These are phyloP conservation scores for Fusarium palustre DNA, from an alignment of 2,329 filamentous ascomycete genomes.

Conservation along the genomic window DNA sequence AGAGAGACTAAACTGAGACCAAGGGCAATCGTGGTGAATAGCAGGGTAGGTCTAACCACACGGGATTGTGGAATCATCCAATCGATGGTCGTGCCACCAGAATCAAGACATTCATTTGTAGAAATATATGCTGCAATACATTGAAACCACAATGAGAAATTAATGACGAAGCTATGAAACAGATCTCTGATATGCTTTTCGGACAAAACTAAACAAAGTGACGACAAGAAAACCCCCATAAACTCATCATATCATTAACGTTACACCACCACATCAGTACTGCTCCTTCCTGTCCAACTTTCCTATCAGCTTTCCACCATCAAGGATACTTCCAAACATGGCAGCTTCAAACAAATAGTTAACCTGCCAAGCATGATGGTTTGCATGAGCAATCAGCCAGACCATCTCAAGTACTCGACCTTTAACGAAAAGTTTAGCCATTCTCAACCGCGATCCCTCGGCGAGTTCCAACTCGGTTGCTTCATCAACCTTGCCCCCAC, in stretches of 20 bases:
- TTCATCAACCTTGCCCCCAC: constrained; percentile 29
- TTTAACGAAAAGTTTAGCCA: constrained; percentile 41
- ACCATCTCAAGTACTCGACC: constrained; percentile 41
- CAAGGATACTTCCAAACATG: constrained; percentile 51
- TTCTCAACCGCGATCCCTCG: constrained; percentile 36
- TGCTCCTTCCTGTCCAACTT: constrained; percentile 48
- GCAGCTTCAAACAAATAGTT: constrained; percentile 50
- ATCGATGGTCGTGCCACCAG: not conserved
- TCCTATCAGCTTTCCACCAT: constrained; percentile 46
- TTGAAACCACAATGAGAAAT: not conserved
- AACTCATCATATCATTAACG: constrained; percentile 9
- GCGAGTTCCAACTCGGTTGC: constrained; percentile 14
- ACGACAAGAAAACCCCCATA: not conserved
- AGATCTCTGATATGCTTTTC: not conserved
- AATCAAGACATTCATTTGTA: not conserved
- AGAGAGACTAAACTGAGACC: no score
- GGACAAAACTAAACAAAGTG: not conserved
- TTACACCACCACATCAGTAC: not conserved
- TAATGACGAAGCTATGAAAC: fast-evolving
- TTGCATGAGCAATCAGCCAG: constrained; percentile 43
- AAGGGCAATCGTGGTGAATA: no score
- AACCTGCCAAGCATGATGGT: constrained; percentile 48
- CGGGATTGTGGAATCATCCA: not conserved
- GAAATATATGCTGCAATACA: not conserved
- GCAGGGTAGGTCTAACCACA: not conserved